Conservation (phyloP, 345 rosid species). For the Luvunga scandens region DNA sequence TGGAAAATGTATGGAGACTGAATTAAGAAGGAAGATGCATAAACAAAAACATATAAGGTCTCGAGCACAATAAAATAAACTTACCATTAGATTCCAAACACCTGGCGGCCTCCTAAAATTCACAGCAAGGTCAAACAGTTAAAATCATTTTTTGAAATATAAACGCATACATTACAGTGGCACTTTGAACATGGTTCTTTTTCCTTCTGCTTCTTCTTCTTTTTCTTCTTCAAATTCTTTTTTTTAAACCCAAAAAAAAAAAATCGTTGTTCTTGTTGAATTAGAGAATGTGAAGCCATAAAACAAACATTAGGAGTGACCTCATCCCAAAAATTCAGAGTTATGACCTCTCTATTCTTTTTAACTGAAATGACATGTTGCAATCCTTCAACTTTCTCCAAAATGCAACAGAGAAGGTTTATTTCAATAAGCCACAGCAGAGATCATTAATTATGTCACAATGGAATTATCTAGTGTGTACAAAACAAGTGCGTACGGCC, state of each 20-base stretch:
- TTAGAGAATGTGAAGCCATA: neutral
- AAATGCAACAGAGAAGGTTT: neutral
- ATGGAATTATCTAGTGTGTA: neutral
- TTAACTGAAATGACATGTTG: neutral
- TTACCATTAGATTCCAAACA: constrained; percentile 30
- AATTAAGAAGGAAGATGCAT: neutral
- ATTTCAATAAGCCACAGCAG: neutral
- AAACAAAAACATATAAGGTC: neutral
- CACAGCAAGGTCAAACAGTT: neutral
- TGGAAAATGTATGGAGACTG: neutral
- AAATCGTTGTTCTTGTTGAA: too few species aligned
- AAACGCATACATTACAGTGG: neutral
- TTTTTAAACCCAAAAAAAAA: too few species aligned
- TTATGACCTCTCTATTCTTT: neutral
- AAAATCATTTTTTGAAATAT: neutral
- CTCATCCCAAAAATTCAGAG: neutral
- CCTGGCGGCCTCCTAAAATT: constrained; percentile 36
- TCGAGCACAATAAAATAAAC: neutral
- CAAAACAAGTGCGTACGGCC: neutral
- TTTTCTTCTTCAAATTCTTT: too few species aligned
- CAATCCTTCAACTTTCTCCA: neutral
- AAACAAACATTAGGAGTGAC: neutral
- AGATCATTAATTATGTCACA: neutral
- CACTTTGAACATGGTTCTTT: neutral
- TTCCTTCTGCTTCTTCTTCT: too few species aligned